Evolutionary conservation across 331 rosid genomes (phyloP).

Genomic region (Rhamnella rubrinervis): DNA sequence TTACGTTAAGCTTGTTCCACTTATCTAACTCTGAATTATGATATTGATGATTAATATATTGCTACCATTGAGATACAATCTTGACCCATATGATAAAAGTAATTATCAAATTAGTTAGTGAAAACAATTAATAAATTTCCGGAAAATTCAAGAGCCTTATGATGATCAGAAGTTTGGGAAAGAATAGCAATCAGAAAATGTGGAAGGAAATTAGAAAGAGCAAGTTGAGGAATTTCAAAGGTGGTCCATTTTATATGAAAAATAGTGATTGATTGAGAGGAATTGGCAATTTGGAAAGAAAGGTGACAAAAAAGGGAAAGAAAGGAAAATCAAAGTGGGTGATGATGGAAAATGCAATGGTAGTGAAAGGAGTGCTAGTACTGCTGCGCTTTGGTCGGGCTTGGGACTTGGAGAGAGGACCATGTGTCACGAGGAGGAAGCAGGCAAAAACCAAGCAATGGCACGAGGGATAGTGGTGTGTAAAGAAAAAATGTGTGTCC

Average conservation of each 20-base stretch:
- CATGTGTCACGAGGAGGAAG: constrained; percentile 42
- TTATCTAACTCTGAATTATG: no score
- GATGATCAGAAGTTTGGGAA: no score
- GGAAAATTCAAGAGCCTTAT: no score
- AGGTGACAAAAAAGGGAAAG: constrained; percentile 27
- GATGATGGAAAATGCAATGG: no score
- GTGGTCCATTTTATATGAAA: constrained; percentile 24
- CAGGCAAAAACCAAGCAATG: constrained; percentile 25
- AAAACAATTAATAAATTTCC: no score
- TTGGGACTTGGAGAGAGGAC: constrained; percentile 31
- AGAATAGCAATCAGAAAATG: neutral
- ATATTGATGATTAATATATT: no score
- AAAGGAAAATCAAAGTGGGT: neutral
- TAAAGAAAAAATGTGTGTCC: constrained; percentile 44
- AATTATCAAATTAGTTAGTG: no score
- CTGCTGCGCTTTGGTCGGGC: constrained; percentile 2
- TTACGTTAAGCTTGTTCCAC: no score
- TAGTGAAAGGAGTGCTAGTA: no score
- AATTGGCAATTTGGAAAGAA: constrained; percentile 15
- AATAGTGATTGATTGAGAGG: constrained; percentile 5
- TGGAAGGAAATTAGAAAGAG: neutral
- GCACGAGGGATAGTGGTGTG: constrained; percentile 42
- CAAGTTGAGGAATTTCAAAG: constrained; percentile 3
- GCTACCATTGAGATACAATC: no score
- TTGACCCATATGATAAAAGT: no score